phyloP scores from a whole-genome alignment of 2,329 filamentous ascomycete genomes.

The Aaosphaeria arxii region DNA sequence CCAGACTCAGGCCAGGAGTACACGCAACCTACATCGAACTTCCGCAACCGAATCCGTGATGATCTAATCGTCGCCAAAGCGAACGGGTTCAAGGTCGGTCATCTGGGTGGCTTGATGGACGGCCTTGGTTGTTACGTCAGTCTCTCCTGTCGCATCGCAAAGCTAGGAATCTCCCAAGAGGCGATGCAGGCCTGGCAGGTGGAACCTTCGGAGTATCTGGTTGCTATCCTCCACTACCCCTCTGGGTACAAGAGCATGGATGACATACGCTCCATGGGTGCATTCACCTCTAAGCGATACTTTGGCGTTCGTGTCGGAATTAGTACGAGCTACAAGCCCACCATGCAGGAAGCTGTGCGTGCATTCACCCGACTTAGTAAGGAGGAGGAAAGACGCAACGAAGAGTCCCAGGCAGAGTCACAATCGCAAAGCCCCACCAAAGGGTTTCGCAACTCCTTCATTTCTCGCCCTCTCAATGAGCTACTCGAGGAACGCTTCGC shows the following conservation, averaged over 20 bases:
- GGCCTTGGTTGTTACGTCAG: slow-evolving; percentile 55
- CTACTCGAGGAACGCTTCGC: slow-evolving; percentile 67
- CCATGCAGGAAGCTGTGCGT: slow-evolving; percentile 50
- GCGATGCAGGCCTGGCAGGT: slow-evolving; percentile 77
- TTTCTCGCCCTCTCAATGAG: slow-evolving; percentile 68
- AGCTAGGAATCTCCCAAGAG: slow-evolving; percentile 71
- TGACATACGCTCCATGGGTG: slow-evolving; percentile 46
- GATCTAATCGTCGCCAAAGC: slow-evolving; percentile 62
- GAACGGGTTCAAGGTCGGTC: slow-evolving; percentile 69
- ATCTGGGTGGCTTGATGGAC: slow-evolving; percentile 52
- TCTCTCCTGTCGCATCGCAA: slow-evolving; percentile 66
- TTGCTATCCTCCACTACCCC: slow-evolving; percentile 67
- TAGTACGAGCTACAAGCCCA: slow-evolving; percentile 71
- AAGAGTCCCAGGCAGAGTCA: slow-evolving; percentile 13
- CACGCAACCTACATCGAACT: slow-evolving; percentile 20
- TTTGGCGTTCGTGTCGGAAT: slow-evolving; percentile 68
- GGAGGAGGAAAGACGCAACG: slow-evolving; percentile 24
- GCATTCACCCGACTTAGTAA: slow-evolving; percentile 48
- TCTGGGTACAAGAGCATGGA: slow-evolving; percentile 61
- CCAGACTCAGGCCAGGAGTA: slow-evolving; percentile 4
- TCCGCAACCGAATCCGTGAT: slow-evolving; percentile 45
- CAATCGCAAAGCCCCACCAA: slow-evolving; percentile 3
- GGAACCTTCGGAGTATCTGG: slow-evolving; percentile 63
- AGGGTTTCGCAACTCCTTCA: slow-evolving; percentile 59
- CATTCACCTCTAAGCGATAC: slow-evolving; percentile 28